A percentile compares a stretch with the other conserved stretches of the same genome.
phyloP scores from a whole-genome alignment of 192 early-diverging fungal species.

The Rhizophagus clarus region DNA sequence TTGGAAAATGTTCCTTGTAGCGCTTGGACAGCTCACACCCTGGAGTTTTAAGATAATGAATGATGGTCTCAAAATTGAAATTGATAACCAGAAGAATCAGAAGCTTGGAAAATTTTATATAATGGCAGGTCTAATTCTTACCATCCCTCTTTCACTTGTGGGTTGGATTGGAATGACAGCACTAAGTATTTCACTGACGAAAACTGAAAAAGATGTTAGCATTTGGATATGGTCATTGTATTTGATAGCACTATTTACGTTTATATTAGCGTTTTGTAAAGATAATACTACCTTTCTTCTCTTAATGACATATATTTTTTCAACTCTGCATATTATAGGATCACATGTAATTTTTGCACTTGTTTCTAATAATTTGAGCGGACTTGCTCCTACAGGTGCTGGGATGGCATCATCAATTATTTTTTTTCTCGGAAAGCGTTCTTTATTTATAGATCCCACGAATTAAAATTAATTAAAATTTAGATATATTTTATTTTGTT shows the following conservation, averaged over 20 bases:
- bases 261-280: background rate
- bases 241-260: background rate
- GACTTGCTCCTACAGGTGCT: background rate
- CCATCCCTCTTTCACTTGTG: background rate
- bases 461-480: no score
- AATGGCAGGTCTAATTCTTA: background rate
- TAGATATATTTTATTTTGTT: no score
- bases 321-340: constrained; percentile 12
- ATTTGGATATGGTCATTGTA: constrained; percentile 20
- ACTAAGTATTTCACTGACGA: background rate
- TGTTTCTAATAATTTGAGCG: constrained; percentile 18
- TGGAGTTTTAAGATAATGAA: constrained; percentile 31
- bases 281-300: background rate
- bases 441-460: background rate
- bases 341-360: constrained; percentile 21
- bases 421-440: constrained; percentile 26
- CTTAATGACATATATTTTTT: background rate
- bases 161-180: constrained; percentile 16
- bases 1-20: constrained; percentile 1
- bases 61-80: background rate
- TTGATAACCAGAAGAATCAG: no score
- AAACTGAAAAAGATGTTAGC: background rate
- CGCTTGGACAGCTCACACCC: constrained; percentile 20
- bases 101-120: background rate
- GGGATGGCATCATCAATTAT: constrained; percentile 15